Conservation (phyloP, 1,284 basidiomycete species). For the Ustilago xerochloae region DNA sequence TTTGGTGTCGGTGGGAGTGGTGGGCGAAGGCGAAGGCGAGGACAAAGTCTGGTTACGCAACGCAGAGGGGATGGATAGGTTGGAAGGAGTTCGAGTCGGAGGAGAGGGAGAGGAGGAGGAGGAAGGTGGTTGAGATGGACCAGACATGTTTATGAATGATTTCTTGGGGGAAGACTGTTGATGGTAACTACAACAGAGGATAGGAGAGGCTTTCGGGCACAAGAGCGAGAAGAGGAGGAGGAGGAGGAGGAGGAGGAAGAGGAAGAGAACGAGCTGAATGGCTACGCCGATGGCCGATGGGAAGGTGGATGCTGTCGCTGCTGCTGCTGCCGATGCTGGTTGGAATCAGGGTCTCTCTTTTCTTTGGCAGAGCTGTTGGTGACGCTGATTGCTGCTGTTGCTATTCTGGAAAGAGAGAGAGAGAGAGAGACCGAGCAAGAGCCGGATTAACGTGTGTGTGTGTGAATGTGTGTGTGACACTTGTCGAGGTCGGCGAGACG, state of each 20-base stretch:
- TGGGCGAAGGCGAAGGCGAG: constrained; percentile 16
- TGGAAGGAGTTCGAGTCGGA: constrained; percentile 5
- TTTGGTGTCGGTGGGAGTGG: constrained; percentile 25
- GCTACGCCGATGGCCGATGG: neutral
- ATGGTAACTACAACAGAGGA: too few relatives aligned
- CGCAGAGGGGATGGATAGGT: constrained; percentile 23
- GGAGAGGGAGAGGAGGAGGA: constrained; percentile 1
- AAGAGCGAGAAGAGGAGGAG: neutral
- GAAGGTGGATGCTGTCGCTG: neutral
- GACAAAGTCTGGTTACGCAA: too few relatives aligned
- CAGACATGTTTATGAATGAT: constrained; percentile 14
- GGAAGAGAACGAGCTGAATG: neutral
- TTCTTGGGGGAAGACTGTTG: neutral
- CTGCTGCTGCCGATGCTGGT: neutral
- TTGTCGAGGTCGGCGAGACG: too few relatives aligned
- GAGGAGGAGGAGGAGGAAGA: neutral
- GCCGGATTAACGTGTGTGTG: too few relatives aligned
- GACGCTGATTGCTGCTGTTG: too few relatives aligned
- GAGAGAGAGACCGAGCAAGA: too few relatives aligned
- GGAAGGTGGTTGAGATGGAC: constrained; percentile 1
- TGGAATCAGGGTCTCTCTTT: too few relatives aligned
- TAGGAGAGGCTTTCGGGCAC: too few relatives aligned
- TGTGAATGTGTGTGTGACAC: too few relatives aligned
- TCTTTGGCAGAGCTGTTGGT: too few relatives aligned
- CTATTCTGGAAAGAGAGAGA: too few relatives aligned